A percentile compares a stretch with the other conserved stretches of the same genome.
phyloP scores from a whole-genome alignment of 2,329 filamentous ascomycete genomes.

The Verticillium nubilum region DNA sequence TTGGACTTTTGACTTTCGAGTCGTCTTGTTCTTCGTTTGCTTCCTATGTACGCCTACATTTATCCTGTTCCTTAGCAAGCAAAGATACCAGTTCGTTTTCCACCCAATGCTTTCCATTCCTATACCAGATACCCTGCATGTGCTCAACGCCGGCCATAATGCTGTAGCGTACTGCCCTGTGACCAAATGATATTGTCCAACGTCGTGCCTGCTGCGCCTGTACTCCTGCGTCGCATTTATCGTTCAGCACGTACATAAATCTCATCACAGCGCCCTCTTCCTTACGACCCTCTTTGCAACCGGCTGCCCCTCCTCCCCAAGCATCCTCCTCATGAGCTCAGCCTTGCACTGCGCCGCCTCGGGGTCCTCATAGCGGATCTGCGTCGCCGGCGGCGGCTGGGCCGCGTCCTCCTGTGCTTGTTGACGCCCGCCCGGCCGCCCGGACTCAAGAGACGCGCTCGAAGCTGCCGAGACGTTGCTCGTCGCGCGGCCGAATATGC shows the following conservation, averaged over 20 bases:
- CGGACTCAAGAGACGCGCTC: slow-evolving; percentile 35
- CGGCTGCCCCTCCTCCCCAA: slow-evolving; percentile 7
- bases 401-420: slow-evolving; percentile 7
- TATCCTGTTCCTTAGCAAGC: not conserved
- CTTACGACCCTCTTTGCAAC: not conserved
- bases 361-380: slow-evolving; percentile 48
- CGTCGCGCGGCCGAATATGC: slow-evolving; percentile 52
- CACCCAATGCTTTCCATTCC: not conserved
- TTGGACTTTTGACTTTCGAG: slow-evolving; percentile 1
- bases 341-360: slow-evolving; percentile 38
- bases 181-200: too few relatives aligned
- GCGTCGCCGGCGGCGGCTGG: slow-evolving; percentile 37
- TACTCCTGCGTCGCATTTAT: too few relatives aligned
- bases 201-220: too few relatives aligned
- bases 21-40: not conserved
- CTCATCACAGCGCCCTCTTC: slow-evolving; percentile 5
- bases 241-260: slow-evolving; percentile 3
- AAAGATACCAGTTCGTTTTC: not conserved
- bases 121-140: not conserved
- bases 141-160: slow-evolving; percentile 2
- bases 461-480: slow-evolving; percentile 52
- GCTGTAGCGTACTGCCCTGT: too few relatives aligned
- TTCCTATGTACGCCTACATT: not conserved
- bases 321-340: slow-evolving; percentile 39
- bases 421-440: not conserved